A percentile compares a stretch with the other conserved stretches of the same genome.
These are phyloP conservation scores for Chaetomidium leptoderma DNA, from an alignment of 495 filamentous ascomycete genomes.

Conservation along the genomic window DNA sequence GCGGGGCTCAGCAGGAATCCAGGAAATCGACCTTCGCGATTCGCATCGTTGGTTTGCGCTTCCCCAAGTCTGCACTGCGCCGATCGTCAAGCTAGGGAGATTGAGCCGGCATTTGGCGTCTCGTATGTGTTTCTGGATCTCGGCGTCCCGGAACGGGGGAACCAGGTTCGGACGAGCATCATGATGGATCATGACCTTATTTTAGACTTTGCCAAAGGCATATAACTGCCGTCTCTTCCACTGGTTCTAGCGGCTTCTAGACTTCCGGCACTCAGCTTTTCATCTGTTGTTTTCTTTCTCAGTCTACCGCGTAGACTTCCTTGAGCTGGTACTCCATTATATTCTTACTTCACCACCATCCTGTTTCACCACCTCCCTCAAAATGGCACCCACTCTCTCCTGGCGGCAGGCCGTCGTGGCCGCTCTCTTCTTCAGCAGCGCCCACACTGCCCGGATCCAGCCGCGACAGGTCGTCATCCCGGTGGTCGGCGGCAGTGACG, in stretches of 20 bases:
- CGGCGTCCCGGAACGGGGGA: neutral
- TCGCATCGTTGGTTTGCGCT: neutral
- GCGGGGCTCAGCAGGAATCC: constrained; percentile 3
- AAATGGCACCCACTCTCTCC: constrained; percentile 16
- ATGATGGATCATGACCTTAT: constrained; percentile 5
- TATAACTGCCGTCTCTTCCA: constrained; percentile 5
- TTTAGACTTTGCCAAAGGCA: neutral
- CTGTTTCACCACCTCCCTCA: constrained; percentile 2
- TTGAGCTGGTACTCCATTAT: constrained; percentile 9
- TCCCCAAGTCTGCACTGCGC: neutral
- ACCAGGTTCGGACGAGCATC: too few species aligned
- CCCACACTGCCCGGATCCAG: constrained; percentile 1
- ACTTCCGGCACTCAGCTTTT: neutral
- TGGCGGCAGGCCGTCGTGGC: constrained; percentile 24
- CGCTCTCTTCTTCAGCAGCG: constrained; percentile 17
- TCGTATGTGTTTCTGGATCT: constrained; percentile 9
- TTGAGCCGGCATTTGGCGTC: neutral
- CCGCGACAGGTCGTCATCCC: neutral
- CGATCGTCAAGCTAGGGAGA: neutral
- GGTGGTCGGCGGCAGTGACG: neutral
- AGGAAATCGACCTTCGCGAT: neutral
- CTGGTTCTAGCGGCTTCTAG: neutral
- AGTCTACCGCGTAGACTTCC: constrained; percentile 8
- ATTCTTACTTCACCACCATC: neutral
- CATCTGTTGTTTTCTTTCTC: neutral